These are phyloP conservation scores for Polyporus tsugae DNA, from an alignment of 1,284 basidiomycete species.

Conservation along the genomic window DNA sequence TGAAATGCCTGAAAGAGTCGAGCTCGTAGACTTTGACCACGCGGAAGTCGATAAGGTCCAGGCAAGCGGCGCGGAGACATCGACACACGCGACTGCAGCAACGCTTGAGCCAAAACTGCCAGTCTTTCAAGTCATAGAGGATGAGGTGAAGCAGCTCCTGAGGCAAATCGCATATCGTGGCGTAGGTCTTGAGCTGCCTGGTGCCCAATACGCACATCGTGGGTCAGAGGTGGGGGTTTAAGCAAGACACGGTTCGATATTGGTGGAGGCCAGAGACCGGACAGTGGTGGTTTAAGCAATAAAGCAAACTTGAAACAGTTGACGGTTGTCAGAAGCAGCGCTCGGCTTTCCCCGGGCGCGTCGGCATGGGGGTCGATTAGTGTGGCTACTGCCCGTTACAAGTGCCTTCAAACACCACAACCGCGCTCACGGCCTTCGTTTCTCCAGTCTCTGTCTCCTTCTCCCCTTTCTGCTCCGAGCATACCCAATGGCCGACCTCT, in stretches of 20 bases:
- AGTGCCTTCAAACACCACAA: constrained; percentile 1
- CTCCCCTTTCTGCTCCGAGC: constrained; percentile 54
- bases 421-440: constrained; percentile 33
- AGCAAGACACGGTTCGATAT: background rate
- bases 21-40: background rate
- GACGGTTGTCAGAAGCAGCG: background rate
- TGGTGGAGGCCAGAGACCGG: background rate
- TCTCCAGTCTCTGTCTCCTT: constrained; percentile 49
- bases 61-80: background rate
- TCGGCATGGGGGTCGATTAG: constrained; percentile 11
- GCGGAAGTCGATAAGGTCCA: background rate
- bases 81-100: background rate
- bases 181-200: background rate
- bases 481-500: constrained; percentile 80
- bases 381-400: background rate
- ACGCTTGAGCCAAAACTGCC: background rate
- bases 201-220: background rate
- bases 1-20: background rate
- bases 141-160: background rate
- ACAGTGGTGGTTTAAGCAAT: background rate
- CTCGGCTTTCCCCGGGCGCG: constrained; percentile 3
- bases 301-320: too few species aligned
- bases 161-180: background rate
- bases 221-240: background rate
- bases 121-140: background rate